Evolutionary conservation across 75 land plant genomes (phyloP), one percentile per base, ranked within the genome.

Genomic region (Cryptomeria japonica): DNA sequence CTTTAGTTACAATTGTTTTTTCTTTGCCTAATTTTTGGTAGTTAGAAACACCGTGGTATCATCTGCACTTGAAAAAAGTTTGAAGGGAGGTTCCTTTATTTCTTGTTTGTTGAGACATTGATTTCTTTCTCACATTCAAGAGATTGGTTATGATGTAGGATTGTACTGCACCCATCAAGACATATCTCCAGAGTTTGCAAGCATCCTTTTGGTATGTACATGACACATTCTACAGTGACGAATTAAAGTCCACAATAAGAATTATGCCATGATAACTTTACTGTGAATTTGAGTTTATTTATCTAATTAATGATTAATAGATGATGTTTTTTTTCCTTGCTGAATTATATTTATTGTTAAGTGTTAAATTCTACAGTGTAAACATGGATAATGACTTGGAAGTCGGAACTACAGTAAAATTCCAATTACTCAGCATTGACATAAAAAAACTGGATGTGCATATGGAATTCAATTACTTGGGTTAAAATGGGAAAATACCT

Each of bases 151-250:
- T 82, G 15, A 44, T 87, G 41, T 93, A 98, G 99, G 99, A 84
- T 93, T 98, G 36, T 98, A 98, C 84, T 98, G 99, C 87, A 98
- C 99, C 28, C 99, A 98, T 88, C 99, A 98, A 87, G 99, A 98
- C 84, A 98, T 98, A 14, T 98, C 99, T 82, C 97, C 94, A 46
- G 97, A 96, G 89, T 98, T 97, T 92, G 97, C 99, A 75, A 92
- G 99, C 87, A 91, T 98, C 56, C 99, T 98, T 87, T 88, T 97
- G 96, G 99, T 98, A 93, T 56, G 95, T 64, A 53, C 31, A 79
- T 72, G 16, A 73, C 34, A 32, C 34, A 73, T 73, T 73, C 37
- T 73, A 73, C 11, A 31, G 37, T 37, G 3, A 73, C 34, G 16
- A 11, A 31, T 34, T 75, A 75, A 14, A 75, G 77, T 75, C 37